Percentiles rank a stretch among this genome's conserved stretches.
phyloP scores from a whole-genome alignment of 1,284 basidiomycete genomes.

The Fomitopsis betulina region DNA sequence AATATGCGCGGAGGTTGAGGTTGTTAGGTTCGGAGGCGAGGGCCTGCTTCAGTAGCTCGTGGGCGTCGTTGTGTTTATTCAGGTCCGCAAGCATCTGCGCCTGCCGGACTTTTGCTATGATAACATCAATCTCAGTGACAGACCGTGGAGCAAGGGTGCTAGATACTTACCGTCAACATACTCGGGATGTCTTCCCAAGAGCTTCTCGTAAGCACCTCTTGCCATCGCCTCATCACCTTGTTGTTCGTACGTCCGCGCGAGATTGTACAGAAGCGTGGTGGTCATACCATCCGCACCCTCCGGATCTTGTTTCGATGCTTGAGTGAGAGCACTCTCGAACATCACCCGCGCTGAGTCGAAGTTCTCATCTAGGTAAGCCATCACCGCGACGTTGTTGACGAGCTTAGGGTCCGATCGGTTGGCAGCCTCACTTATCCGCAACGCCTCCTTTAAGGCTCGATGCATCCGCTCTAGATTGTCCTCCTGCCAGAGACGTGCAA shows the following conservation, averaged over 20 bases:
- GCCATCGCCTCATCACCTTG: constrained; percentile 68
- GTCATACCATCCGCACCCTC: constrained; percentile 64
- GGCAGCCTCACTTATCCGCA: constrained; percentile 50
- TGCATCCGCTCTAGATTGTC: constrained; percentile 73
- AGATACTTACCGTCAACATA: constrained; percentile 80
- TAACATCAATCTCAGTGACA: constrained; percentile 1
- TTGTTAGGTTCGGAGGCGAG: constrained; percentile 66
- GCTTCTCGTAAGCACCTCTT: constrained; percentile 80
- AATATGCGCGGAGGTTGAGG: constrained; percentile 81
- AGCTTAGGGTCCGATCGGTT: constrained; percentile 59
- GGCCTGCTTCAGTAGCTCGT: constrained; percentile 84
- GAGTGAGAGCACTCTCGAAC: constrained; percentile 69
- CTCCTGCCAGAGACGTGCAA: constrained; percentile 83
- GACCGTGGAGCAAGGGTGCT: not conserved
- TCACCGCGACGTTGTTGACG: constrained; percentile 78
- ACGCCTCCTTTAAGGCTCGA: constrained; percentile 70
- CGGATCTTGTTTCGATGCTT: constrained; percentile 42
- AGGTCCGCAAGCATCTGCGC: constrained; percentile 71
- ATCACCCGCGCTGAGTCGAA: constrained; percentile 48
- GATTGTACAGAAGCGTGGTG: constrained; percentile 84
- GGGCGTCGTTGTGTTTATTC: constrained; percentile 75
- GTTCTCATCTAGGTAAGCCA: constrained; percentile 72
- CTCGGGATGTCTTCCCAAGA: constrained; percentile 84
- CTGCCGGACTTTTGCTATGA: constrained; percentile 82
- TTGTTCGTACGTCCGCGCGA: constrained; percentile 86